Evolutionary conservation across 176 grass and related monocot genomes (phyloP).

Genomic region (Aegilops longissima): DNA sequence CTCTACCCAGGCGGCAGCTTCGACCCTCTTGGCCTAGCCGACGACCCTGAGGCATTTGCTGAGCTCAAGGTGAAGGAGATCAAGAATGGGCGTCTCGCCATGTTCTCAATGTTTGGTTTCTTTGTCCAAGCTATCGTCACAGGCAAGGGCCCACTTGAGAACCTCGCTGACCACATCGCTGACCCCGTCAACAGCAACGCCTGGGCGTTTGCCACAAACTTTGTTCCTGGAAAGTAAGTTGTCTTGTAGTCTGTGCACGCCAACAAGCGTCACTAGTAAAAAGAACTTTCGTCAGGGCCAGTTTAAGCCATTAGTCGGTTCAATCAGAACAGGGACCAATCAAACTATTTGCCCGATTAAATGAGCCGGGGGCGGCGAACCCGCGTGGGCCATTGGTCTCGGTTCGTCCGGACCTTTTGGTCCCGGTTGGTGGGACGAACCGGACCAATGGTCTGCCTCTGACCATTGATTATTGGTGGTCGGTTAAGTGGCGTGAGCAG

Average conservation of each 20-base stretch:
- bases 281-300: no score
- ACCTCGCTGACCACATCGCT: not conserved
- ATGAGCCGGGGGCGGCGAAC: no score
- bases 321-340: no score
- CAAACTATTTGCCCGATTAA: no score
- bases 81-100: not conserved
- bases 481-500: no score
- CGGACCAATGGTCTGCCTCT: no score
- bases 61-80: conserved; percentile 8
- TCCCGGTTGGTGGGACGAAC: no score
- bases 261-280: no score
- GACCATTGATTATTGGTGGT: no score
- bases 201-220: not conserved
- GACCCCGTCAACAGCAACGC: not conserved
- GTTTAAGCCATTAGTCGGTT: no score
- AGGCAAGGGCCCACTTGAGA: not conserved
- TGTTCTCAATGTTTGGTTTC: conserved; percentile 1
- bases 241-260: not conserved
- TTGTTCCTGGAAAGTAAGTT: not conserved
- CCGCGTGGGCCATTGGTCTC: no score
- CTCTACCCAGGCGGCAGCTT: not conserved
- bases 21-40: not conserved
- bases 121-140: not conserved
- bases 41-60: not conserved
- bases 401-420: no score